Evolutionary conservation across 768 basidiomycete genomes (phyloP).

Genomic region (Kwoniella mangroviensis): DNA sequence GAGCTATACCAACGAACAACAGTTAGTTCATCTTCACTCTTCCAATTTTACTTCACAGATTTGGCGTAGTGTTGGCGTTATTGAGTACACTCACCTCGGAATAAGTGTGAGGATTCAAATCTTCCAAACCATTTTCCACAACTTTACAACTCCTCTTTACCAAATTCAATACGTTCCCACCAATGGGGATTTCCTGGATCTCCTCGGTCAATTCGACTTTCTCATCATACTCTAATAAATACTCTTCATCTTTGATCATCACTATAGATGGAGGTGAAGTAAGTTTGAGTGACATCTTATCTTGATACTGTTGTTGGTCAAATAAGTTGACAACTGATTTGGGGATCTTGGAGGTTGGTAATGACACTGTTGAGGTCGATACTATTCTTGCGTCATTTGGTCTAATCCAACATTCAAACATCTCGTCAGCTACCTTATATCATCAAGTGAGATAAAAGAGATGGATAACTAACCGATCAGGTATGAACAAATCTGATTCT

Average conservation of each 20-base stretch:
- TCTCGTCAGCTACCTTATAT: not conserved
- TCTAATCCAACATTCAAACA: constrained; percentile 4
- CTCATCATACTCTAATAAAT: constrained; percentile 21
- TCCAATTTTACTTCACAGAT: too few relatives aligned
- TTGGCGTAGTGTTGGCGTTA: too few relatives aligned
- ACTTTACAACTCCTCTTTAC: not conserved
- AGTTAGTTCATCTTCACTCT: not conserved
- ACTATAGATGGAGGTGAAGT: not conserved
- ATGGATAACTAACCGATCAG: constrained; percentile 20
- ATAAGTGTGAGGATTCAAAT: constrained; percentile 5
- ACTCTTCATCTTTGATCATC: constrained; percentile 13
- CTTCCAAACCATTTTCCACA: constrained; percentile 16
- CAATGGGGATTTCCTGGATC: not conserved
- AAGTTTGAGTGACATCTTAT: not conserved
- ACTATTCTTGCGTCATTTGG: constrained; percentile 17
- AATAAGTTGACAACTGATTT: constrained; percentile 6
- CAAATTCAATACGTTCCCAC: not conserved
- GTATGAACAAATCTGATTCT: constrained; percentile 17
- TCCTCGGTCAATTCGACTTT: constrained; percentile 16
- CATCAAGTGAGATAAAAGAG: not conserved
- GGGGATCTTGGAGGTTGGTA: constrained; percentile 2
- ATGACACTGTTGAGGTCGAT: not conserved
- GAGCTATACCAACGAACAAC: constrained; percentile 1
- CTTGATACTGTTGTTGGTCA: not conserved
- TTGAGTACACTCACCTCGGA: constrained; percentile 21